Percentiles rank a stretch among this genome's conserved stretches.
These are phyloP conservation scores for Neonectria ditissima DNA, from an alignment of 2,329 filamentous ascomycete genomes.

Conservation along the genomic window DNA sequence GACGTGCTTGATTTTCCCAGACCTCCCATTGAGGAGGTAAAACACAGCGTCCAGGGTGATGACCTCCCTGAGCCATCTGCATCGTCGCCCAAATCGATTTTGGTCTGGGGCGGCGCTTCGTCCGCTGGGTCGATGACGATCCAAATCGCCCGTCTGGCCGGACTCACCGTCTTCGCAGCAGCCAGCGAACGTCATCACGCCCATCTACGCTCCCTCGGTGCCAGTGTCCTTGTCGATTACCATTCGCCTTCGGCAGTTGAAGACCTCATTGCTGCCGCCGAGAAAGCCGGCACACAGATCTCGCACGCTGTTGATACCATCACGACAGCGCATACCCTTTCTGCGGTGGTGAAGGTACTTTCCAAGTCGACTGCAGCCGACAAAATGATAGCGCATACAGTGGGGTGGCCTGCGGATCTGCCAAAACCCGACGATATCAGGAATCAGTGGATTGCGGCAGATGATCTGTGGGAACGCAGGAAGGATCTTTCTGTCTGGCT, in stretches of 20 bases:
- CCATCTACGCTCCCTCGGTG: conserved; percentile 5
- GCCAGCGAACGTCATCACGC: conserved; percentile 1
- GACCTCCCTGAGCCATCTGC: not conserved
- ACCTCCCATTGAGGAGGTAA: not conserved
- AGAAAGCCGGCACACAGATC: not conserved
- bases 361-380: conserved; percentile 1
- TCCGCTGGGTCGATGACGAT: not conserved
- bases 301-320: conserved; percentile 6
- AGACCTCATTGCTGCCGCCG: conserved; percentile 2
- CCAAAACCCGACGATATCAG: not conserved
- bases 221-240: conserved; percentile 9
- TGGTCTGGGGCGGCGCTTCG: conserved; percentile 10
- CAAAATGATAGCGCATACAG: conserved; percentile 7
- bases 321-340: not conserved
- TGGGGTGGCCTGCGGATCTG: not conserved
- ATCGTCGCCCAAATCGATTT: not conserved
- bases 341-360: not conserved
- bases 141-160: conserved; percentile 5
- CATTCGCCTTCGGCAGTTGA: conserved; percentile 4
- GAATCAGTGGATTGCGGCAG: not conserved
- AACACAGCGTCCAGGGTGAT: not conserved
- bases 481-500: conserved; percentile 7
- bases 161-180: conserved; percentile 6
- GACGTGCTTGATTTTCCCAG: conserved; percentile 1
- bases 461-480: conserved; percentile 3